These are phyloP conservation scores for Akanthomyces uredinophilus DNA, from an alignment of 2,329 filamentous ascomycete genomes.

Conservation along the genomic window DNA sequence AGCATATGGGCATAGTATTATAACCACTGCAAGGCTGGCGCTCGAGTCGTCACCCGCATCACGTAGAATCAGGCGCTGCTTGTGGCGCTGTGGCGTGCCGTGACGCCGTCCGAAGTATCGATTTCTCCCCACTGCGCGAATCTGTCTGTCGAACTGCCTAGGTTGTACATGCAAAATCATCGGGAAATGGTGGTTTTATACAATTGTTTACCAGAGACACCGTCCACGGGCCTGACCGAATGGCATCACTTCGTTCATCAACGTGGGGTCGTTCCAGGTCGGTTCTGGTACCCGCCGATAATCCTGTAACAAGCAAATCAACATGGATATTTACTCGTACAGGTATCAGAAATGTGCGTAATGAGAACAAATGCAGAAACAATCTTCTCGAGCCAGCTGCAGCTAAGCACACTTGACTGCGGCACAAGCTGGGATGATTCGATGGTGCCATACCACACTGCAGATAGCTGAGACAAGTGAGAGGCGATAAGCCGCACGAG, in stretches of 20 bases:
- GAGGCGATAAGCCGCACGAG: background rate
- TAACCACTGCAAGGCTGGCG: background rate
- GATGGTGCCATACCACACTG: background rate
- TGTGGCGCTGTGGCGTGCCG: background rate
- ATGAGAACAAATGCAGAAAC: background rate
- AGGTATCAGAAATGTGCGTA: background rate
- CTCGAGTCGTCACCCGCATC: background rate
- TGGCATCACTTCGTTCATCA: background rate
- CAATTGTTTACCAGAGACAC: background rate
- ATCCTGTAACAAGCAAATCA: background rate
- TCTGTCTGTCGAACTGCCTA: too few species aligned
- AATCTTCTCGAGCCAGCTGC: background rate
- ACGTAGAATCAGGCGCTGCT: background rate
- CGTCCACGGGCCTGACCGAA: background rate
- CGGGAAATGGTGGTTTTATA: background rate
- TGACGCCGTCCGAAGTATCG: background rate
- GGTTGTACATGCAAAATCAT: background rate
- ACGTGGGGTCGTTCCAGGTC: background rate
- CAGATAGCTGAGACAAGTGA: constrained; percentile 1
- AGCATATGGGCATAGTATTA: background rate
- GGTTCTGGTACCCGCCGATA: constrained; percentile 7
- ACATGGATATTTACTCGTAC: background rate
- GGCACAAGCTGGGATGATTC: background rate
- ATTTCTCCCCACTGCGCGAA: background rate
- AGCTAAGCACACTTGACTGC: background rate